Percentiles rank a stretch among this genome's conserved stretches.
Conservation (phyloP, 2,329 filamentous ascomycete genomes). For the Neofusicoccum cordaticola region DNA sequence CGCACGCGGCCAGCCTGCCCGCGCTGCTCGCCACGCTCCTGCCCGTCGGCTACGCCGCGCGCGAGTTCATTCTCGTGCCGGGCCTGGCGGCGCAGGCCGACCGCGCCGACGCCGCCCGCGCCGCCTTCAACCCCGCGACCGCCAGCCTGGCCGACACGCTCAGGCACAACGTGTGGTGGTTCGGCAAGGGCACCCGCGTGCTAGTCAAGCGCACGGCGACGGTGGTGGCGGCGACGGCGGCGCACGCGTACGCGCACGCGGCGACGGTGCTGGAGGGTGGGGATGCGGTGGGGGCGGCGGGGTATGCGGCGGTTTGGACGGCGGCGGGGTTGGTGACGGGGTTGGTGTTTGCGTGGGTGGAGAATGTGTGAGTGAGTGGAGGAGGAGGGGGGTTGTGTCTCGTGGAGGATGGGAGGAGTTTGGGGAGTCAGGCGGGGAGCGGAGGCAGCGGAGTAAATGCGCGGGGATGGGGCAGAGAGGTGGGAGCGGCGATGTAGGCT, state of each 20-base stretch:
- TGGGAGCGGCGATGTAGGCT: no score
- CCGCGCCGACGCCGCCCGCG: slow-evolving; percentile 44
- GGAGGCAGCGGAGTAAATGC: background rate
- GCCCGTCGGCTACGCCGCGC: slow-evolving; percentile 68
- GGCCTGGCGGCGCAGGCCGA: slow-evolving; percentile 57
- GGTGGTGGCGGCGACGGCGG: slow-evolving; percentile 44
- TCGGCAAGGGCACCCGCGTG: slow-evolving; percentile 62
- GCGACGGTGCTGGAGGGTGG: slow-evolving; percentile 65
- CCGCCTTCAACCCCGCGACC: slow-evolving; percentile 61
- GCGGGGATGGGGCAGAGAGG: no score
- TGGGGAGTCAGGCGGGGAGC: no score
- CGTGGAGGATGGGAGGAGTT: no score
- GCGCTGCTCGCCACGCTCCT: slow-evolving; percentile 54
- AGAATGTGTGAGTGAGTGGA: slow-evolving; percentile 27
- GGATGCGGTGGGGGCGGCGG: slow-evolving; percentile 65
- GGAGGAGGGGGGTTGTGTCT: no score
- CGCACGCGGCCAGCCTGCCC: slow-evolving; percentile 59
- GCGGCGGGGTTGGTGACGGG: slow-evolving; percentile 61
- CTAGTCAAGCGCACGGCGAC: slow-evolving; percentile 55
- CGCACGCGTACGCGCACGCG: slow-evolving; percentile 63
- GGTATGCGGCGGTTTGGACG: slow-evolving; percentile 76
- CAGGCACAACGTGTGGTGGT: slow-evolving; percentile 70
- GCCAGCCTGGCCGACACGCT: slow-evolving; percentile 70
- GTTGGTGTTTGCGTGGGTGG: slow-evolving; percentile 53
- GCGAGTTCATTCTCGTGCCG: slow-evolving; percentile 74